These are phyloP conservation scores for Ganoderma meredithae DNA, from an alignment of 1,284 basidiomycete species.

Conservation along the genomic window DNA sequence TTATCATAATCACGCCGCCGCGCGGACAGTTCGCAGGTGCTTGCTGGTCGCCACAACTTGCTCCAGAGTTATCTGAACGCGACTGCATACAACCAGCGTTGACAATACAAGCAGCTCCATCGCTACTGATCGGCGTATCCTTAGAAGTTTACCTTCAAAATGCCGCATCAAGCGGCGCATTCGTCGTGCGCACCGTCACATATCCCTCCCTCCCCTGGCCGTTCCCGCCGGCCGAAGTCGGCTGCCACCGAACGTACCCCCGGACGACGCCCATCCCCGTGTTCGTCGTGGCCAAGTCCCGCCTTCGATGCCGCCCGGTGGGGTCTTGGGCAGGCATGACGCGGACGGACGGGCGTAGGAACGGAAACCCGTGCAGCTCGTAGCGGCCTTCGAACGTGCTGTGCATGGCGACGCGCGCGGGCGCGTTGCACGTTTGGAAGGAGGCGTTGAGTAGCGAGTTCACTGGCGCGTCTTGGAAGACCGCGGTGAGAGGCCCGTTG, in stretches of 20 bases:
- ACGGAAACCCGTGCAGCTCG: slow-evolving; percentile 38
- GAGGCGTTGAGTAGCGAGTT: slow-evolving; percentile 45
- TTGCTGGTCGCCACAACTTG: background rate
- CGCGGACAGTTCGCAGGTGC: background rate
- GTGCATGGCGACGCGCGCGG: slow-evolving; percentile 44
- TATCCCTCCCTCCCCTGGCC: background rate
- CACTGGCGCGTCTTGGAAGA: slow-evolving; percentile 47
- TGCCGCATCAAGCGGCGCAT: slow-evolving; percentile 6
- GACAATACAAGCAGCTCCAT: background rate
- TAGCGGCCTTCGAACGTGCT: slow-evolving; percentile 53
- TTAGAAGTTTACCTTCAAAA: background rate
- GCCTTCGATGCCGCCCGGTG: background rate
- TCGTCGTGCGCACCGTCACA: slow-evolving; percentile 6
- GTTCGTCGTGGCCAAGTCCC: slow-evolving; percentile 4
- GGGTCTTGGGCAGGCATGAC: background rate
- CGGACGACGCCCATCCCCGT: slow-evolving; percentile 1
- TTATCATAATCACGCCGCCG: background rate
- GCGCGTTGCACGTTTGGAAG: slow-evolving; percentile 42
- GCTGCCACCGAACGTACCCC: slow-evolving; percentile 9
- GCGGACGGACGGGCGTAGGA: slow-evolving; percentile 20
- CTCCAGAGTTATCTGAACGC: background rate
- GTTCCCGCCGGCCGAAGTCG: background rate
- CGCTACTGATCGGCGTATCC: background rate
- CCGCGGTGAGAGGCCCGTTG: slow-evolving; percentile 37
- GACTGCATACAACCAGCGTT: background rate